Evolutionary conservation across 352 stramenopile species (phyloP).

Genomic region (Phytophthora litchii): DNA sequence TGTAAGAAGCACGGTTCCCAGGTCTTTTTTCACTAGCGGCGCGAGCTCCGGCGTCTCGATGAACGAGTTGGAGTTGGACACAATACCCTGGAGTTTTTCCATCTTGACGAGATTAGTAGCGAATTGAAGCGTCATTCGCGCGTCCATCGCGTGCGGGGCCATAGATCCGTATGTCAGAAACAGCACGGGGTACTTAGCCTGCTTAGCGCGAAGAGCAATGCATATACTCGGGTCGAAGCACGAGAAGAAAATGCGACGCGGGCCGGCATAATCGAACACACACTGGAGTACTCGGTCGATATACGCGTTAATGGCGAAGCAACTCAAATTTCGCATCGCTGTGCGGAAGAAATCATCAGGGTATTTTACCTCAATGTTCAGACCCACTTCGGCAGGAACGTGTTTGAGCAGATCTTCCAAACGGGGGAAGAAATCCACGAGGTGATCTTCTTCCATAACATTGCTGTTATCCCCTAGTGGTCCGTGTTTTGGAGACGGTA

Average conservation of each 20-base stretch:
- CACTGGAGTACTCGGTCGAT: slow-evolving; percentile 72
- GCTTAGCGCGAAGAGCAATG: slow-evolving; percentile 70
- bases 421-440: slow-evolving; percentile 76
- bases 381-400: slow-evolving; percentile 68
- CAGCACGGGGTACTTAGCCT: slow-evolving; percentile 75
- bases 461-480: slow-evolving; percentile 10
- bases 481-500: slow-evolving; percentile 12
- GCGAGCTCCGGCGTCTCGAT: slow-evolving; percentile 58
- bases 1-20: slow-evolving; percentile 54
- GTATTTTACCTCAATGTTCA: slow-evolving; percentile 90
- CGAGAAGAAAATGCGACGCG: slow-evolving; percentile 80
- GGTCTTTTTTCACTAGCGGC: slow-evolving; percentile 54
- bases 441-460: slow-evolving; percentile 46
- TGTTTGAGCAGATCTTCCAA: slow-evolving; percentile 72
- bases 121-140: slow-evolving; percentile 68
- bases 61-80: slow-evolving; percentile 78
- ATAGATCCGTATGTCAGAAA: slow-evolving; percentile 78
- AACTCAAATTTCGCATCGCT: slow-evolving; percentile 46
- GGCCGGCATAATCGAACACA: slow-evolving; percentile 68
- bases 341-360: slow-evolving; percentile 53
- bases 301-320: slow-evolving; percentile 81
- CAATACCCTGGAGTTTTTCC: slow-evolving; percentile 71
- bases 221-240: slow-evolving; percentile 80
- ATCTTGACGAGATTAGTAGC: slow-evolving; percentile 64
- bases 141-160: slow-evolving; percentile 47